Evolutionary conservation across 352 stramenopile genomes (phyloP).

Genomic region (Elongisporangium prolatum): DNA sequence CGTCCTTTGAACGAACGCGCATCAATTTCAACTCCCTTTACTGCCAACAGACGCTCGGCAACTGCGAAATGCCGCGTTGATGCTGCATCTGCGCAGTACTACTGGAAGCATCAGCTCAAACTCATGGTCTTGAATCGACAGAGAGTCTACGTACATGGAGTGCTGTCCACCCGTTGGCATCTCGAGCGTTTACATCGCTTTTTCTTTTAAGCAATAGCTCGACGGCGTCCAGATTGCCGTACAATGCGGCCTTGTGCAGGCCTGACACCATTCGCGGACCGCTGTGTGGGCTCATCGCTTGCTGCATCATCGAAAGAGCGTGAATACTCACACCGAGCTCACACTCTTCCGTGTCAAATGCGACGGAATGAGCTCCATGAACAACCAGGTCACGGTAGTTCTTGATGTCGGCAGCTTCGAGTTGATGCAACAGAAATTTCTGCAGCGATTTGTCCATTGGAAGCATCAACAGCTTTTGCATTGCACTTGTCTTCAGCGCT

Average conservation of each 20-base stretch:
- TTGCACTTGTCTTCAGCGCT: conserved; percentile 13
- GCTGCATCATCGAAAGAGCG: conserved; percentile 29
- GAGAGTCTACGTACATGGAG: conserved; percentile 36
- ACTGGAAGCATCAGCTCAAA: background rate
- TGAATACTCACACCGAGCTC: conserved; percentile 36
- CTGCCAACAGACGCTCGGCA: conserved; percentile 24
- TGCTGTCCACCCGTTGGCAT: conserved; percentile 54
- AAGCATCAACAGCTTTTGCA: conserved; percentile 29
- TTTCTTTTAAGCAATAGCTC: conserved; percentile 37
- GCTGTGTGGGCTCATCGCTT: conserved; percentile 7
- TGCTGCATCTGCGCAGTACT: conserved; percentile 47
- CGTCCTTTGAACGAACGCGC: conserved; percentile 40
- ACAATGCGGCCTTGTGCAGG: conserved; percentile 46
- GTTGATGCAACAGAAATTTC: conserved; percentile 23
- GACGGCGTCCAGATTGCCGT: conserved; percentile 31
- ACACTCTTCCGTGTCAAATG: background rate
- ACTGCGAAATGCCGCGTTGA: conserved; percentile 28
- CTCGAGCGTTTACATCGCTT: conserved; percentile 25
- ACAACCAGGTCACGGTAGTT: conserved; percentile 8
- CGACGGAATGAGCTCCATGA: background rate
- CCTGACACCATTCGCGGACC: conserved; percentile 27
- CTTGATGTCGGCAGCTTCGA: conserved; percentile 33
- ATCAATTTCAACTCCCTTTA: conserved; percentile 25
- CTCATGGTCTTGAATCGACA: background rate
- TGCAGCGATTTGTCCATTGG: conserved; percentile 19